Evolutionary conservation across 163 green algal species (phyloP).

Genomic region (Volvox carteri): DNA sequence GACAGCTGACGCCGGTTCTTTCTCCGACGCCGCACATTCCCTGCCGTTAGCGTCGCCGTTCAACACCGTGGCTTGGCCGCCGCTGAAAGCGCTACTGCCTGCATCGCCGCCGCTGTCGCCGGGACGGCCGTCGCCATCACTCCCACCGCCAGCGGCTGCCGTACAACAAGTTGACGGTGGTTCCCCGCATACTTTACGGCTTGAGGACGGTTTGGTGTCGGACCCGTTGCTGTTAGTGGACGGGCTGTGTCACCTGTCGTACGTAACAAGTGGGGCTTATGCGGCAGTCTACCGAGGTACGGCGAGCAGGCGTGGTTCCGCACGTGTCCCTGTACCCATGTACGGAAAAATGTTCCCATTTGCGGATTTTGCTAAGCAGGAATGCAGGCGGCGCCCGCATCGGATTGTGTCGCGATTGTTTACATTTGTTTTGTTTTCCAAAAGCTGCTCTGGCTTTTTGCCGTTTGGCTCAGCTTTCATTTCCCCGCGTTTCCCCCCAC

Average conservation of each 20-base stretch:
- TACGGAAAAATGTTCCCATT: too few relatives aligned
- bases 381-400: too few relatives aligned
- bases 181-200: background rate
- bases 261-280: constrained; percentile 46
- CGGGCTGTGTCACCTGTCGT: constrained; percentile 5
- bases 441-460: too few relatives aligned
- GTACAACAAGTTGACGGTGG: background rate
- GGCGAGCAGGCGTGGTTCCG: too few relatives aligned
- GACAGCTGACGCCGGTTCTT: too few relatives aligned
- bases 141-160: background rate
- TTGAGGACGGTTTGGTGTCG: constrained; percentile 47
- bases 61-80: background rate
- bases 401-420: too few relatives aligned
- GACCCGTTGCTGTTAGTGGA: constrained; percentile 48
- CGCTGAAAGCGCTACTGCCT: background rate
- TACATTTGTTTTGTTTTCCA: too few relatives aligned
- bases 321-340: too few relatives aligned
- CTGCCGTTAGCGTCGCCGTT: background rate
- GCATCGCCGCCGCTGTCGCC: background rate
- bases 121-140: background rate
- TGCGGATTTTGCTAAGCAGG: too few relatives aligned
- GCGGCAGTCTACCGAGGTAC: constrained; percentile 43
- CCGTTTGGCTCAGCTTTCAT: too few relatives aligned
- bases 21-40: too few relatives aligned
- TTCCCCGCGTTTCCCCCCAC: too few relatives aligned